Evolutionary conservation across 2,329 filamentous ascomycete genomes (phyloP).

Genomic region (Shiraia sp.): DNA sequence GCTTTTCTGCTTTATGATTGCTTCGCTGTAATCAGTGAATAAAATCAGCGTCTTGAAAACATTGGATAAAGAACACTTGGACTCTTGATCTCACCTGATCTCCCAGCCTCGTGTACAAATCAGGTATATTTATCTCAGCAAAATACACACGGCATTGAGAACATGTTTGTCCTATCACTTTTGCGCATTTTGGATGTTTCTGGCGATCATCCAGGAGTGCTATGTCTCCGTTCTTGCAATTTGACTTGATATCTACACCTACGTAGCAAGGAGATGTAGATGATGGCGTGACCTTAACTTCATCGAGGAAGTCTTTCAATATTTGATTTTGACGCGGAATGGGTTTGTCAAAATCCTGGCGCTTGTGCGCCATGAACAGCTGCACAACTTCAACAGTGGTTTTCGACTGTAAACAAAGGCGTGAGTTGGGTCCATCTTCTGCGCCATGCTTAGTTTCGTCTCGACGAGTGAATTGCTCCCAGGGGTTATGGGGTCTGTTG

Average conservation of each 20-base stretch:
- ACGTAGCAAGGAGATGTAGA: background rate
- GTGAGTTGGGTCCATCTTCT: constrained; percentile 3
- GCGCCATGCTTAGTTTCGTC: constrained; percentile 3
- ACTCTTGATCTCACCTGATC: constrained; percentile 9
- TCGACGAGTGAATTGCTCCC: constrained; percentile 8
- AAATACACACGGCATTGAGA: constrained; percentile 9
- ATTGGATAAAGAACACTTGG: too few species aligned
- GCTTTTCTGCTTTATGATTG: constrained; percentile 17
- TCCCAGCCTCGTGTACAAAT: constrained; percentile 8
- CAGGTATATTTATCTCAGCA: constrained; percentile 6
- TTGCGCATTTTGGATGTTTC: constrained; percentile 13
- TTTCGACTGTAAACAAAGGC: background rate
- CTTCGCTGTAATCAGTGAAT: too few species aligned
- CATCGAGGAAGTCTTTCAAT: constrained; percentile 10
- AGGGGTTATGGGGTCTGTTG: constrained; percentile 3
- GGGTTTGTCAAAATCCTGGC: constrained; percentile 1
- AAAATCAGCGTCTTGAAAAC: too few species aligned
- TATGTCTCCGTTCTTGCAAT: constrained; percentile 2
- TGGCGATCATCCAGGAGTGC: constrained; percentile 17
- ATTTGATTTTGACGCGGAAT: constrained; percentile 11
- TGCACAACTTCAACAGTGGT: constrained; percentile 5
- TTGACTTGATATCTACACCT: too few species aligned
- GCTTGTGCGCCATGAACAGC: constrained; percentile 7
- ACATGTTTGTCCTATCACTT: constrained; percentile 3
- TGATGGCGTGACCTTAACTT: background rate